Evolutionary conservation across 2,329 filamentous ascomycete species (phyloP).

Genomic region (Nemania sp.): DNA sequence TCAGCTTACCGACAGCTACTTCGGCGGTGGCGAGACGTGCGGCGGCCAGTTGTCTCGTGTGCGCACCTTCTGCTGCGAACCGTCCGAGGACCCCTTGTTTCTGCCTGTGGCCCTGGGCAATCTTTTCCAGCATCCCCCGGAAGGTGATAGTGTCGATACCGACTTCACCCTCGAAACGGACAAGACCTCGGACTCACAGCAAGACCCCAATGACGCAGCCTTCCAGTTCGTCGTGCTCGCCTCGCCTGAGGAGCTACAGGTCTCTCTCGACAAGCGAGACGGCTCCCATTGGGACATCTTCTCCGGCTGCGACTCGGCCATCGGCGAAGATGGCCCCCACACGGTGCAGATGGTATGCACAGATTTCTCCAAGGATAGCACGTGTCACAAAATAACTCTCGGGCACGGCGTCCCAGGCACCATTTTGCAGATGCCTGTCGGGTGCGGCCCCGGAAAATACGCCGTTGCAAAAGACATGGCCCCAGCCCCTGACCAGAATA

Average conservation of each 20-base stretch:
- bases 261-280: conserved; percentile 56
- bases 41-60: too few relatives aligned
- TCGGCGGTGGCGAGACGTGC: too few relatives aligned
- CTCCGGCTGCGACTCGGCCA: conserved; percentile 49
- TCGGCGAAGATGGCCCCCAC: conserved; percentile 46
- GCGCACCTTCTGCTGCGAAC: too few relatives aligned
- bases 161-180: conserved; percentile 50
- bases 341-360: conserved; percentile 55
- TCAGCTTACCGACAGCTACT: too few relatives aligned
- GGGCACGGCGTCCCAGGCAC: conserved; percentile 55
- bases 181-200: conserved; percentile 41
- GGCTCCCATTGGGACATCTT: conserved; percentile 58
- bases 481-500: conserved; percentile 31
- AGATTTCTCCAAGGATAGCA: conserved; percentile 50
- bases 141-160: too few relatives aligned
- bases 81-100: too few relatives aligned
- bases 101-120: conserved; percentile 48
- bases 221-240: conserved; percentile 53
- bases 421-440: conserved; percentile 55
- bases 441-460: conserved; percentile 55
- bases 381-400: conserved; percentile 54
- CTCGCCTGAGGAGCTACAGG: conserved; percentile 50
- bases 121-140: conserved; percentile 50
- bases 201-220: conserved; percentile 48
- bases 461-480: conserved; percentile 53